Percentiles rank a stretch among this genome's conserved stretches.
phyloP scores from a whole-genome alignment of 352 stramenopile genomes.

The Globisporangium carolinianum region DNA sequence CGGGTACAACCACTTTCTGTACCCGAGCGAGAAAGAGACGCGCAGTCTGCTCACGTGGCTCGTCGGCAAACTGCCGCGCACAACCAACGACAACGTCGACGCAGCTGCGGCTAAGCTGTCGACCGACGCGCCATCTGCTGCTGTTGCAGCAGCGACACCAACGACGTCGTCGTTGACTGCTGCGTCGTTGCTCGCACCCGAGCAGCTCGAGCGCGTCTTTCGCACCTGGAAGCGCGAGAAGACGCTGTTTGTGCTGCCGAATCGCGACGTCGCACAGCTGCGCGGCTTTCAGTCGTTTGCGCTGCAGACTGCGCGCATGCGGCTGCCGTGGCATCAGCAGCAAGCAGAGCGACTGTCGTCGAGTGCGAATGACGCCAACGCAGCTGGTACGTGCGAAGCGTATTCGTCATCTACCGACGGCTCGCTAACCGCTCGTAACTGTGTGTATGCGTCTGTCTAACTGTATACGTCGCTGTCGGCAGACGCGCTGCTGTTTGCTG shows the following conservation, averaged over 20 bases:
- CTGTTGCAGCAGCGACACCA: constrained; percentile 5
- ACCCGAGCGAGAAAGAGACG: constrained; percentile 80
- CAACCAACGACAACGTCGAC: constrained; percentile 2
- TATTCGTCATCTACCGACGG: no score
- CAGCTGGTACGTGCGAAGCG: no score
- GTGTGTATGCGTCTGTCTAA: neutral
- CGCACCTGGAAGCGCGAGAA: constrained; percentile 41
- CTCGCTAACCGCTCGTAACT: no score
- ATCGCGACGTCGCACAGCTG: constrained; percentile 22
- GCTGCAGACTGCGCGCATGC: constrained; percentile 28
- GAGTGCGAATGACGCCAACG: neutral
- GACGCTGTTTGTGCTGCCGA: constrained; percentile 39
- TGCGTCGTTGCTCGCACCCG: neutral
- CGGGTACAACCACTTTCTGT: constrained; percentile 87
- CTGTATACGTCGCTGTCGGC: neutral
- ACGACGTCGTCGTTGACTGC: neutral
- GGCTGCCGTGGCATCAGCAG: constrained; percentile 27
- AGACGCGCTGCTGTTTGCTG: constrained; percentile 25
- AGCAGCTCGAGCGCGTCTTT: constrained; percentile 26
- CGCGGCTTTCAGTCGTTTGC: constrained; percentile 45
- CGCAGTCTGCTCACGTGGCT: constrained; percentile 76
- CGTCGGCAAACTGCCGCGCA: constrained; percentile 62
- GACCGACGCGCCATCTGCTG: constrained; percentile 7
- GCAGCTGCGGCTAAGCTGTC: neutral
- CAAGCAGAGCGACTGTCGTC: neutral